These are phyloP conservation scores for Russula emetica DNA, from an alignment of 768 basidiomycete species.

Conservation along the genomic window DNA sequence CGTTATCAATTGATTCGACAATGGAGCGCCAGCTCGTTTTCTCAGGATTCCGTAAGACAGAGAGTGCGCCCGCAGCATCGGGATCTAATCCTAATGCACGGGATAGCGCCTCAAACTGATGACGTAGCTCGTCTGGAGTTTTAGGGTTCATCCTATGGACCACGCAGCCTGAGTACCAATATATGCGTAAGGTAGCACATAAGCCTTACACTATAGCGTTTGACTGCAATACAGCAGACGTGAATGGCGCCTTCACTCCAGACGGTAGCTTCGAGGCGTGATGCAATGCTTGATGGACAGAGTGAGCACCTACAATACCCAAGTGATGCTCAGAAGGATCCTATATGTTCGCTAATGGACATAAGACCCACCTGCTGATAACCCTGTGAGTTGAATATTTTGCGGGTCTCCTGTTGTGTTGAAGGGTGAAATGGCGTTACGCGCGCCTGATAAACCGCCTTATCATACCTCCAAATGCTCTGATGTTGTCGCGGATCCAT, in stretches of 20 bases:
- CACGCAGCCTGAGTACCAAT: neutral
- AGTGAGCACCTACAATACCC: constrained; percentile 53
- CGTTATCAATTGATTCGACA: constrained; percentile 55
- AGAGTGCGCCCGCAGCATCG: constrained; percentile 44
- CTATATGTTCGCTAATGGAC: neutral
- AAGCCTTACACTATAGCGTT: constrained; percentile 62
- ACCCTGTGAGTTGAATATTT: constrained; percentile 58
- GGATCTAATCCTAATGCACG: constrained; percentile 53
- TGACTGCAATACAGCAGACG: constrained; percentile 63
- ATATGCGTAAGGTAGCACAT: neutral
- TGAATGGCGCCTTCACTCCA: constrained; percentile 56
- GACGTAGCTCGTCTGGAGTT: constrained; percentile 51
- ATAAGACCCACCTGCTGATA: constrained; percentile 57
- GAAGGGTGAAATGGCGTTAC: neutral
- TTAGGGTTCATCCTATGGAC: constrained; percentile 49
- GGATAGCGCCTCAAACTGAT: constrained; percentile 64
- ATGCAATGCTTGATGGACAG: constrained; percentile 70
- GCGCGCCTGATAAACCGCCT: neutral
- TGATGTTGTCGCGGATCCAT: constrained; percentile 68
- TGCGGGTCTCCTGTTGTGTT: constrained; percentile 48
- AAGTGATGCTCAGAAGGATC: neutral
- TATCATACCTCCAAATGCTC: constrained; percentile 57
- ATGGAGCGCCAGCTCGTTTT: constrained; percentile 49
- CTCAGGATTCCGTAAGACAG: constrained; percentile 46
- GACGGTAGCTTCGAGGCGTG: constrained; percentile 59